Conservation (phyloP, 139 green algal genomes). For the Diplosphaera chodatii region DNA sequence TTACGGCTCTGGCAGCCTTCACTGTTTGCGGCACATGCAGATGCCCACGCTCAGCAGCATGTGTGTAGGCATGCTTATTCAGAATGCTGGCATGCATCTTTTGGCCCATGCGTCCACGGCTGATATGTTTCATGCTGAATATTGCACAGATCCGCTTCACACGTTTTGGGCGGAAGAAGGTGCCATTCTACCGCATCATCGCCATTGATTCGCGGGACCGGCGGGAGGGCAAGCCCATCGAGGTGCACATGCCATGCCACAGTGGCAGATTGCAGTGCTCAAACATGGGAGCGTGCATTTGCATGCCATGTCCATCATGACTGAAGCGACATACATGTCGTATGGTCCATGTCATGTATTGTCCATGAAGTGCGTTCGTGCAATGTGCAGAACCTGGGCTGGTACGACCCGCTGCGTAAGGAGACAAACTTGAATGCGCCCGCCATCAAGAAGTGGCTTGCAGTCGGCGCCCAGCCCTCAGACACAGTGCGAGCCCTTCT, state of each 20-base stretch:
- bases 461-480: slow-evolving; percentile 73
- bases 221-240: slow-evolving; percentile 75
- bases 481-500: slow-evolving; percentile 80
- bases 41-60: no score
- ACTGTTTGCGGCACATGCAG: no score
- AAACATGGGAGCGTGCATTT: background rate
- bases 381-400: slow-evolving; percentile 69
- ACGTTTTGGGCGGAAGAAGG: slow-evolving; percentile 80
- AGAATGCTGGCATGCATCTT: background rate
- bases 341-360: no score
- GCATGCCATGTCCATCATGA: no score
- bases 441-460: slow-evolving; percentile 92
- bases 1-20: no score
- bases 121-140: no score
- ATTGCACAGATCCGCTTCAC: slow-evolving; percentile 75
- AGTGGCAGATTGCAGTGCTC: background rate
- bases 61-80: no score
- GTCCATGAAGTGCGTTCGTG: background rate
- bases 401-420: slow-evolving; percentile 81
- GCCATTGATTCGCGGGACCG: slow-evolving; percentile 80
- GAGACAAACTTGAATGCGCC: slow-evolving; percentile 89
- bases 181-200: slow-evolving; percentile 84
- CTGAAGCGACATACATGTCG: background rate
- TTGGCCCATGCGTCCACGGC: background rate
- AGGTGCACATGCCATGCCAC: no score